Evolutionary conservation across 2,329 filamentous ascomycete genomes (phyloP), one percentile per base, ranked within the genome.

Genomic region (Shiraia sp.): DNA sequence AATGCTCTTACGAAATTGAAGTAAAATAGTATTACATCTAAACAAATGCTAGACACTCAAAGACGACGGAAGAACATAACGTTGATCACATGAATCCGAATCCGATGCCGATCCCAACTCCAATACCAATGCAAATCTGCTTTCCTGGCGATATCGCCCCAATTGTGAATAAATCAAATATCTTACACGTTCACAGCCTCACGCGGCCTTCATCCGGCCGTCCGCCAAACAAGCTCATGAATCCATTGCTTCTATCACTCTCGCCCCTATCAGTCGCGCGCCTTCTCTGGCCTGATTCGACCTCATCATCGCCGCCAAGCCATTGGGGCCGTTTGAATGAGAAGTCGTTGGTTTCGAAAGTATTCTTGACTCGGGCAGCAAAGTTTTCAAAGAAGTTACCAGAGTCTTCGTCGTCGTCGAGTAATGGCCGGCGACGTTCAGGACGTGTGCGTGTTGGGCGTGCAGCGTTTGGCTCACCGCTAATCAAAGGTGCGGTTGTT

Each of bases 301-400:
- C 53, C 4, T 59, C 57, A 32, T 66, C 73, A 9, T 77, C 77
- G 37, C 81, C 79, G 16, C 88, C 86, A 50, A 96, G 74, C 90
- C 91, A 97, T 51, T 84, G 84, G 0, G 93, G 92, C 22, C 85
- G 79, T 37, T 90, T 32, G 26, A 70, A 59, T 1, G 40, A 47
- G 28, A 66, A 65, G 15, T 70, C 67, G 1, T 90, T 79, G 0
- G 83, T 87, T 47, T 97, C 92, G 37, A 97, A 82, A 0, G 93
- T 97, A 62, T 99, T 99, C 70, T 85, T 88, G 57, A 99, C 85
- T 25, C 92, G 80, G 63, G 95, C 88, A 0, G 88, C 84, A 47
- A 97, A 83, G 24, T 86, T 85, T 53, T 88, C 81, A 61, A 97
- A 90, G 68, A 96, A 89, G 52, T 85, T 89, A 40, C 90, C 88